These are phyloP conservation scores for Porphyra umbilicalis DNA, from an alignment of 31 red algal genomes.

Conservation along the genomic window DNA sequence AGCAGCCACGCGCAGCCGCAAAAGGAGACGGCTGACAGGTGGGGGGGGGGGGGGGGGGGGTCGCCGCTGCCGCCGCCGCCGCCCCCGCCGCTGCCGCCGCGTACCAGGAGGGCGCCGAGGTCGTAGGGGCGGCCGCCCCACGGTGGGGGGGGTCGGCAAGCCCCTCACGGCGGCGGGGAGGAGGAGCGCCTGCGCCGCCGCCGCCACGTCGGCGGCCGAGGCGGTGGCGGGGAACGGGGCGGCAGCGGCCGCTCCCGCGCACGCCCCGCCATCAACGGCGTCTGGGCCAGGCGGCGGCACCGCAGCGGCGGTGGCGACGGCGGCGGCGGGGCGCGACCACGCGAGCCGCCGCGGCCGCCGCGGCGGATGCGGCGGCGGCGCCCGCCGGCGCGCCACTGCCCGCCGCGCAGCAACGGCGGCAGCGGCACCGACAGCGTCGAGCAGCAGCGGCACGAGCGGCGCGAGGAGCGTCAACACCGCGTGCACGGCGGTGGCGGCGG, in stretches of 20 bases:
- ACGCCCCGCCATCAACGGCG: too few species aligned
- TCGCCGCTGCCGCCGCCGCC: background rate
- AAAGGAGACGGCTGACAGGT: slow-evolving; percentile 15
- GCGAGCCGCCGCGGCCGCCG: too few species aligned
- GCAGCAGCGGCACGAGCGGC: background rate
- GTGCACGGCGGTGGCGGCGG: background rate
- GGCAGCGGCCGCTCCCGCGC: background rate
- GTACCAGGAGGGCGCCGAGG: background rate
- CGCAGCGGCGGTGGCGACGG: too few species aligned
- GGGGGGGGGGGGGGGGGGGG: background rate
- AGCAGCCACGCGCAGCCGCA: slow-evolving; percentile 55
- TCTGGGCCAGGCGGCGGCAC: too few species aligned
- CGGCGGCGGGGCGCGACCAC: too few species aligned
- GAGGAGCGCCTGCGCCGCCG: background rate
- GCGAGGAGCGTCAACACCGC: background rate
- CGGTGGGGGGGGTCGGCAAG: background rate
- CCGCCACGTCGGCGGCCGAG: background rate
- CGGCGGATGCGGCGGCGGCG: too few species aligned
- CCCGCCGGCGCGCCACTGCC: background rate
- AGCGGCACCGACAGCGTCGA: background rate
- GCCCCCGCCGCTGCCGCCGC: background rate
- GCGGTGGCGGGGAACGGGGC: background rate
- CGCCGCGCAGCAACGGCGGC: background rate
- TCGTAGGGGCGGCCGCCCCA: background rate
- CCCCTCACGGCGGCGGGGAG: background rate